These are phyloP conservation scores for Aspergillus chevalieri DNA, from an alignment of 2,329 filamentous ascomycete species.

Conservation along the genomic window DNA sequence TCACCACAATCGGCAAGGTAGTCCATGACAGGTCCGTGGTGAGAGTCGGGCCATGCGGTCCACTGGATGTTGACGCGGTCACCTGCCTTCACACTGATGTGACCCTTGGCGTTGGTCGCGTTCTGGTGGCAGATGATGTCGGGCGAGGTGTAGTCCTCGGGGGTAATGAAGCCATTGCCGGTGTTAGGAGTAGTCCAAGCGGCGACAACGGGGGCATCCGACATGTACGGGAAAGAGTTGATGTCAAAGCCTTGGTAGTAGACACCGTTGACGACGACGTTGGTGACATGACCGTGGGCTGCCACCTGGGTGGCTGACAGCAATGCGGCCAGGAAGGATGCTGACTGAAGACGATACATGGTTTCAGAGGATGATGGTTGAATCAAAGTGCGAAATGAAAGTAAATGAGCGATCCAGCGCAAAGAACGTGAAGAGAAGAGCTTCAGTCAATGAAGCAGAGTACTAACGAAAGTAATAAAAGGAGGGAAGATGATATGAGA, in stretches of 20 bases:
- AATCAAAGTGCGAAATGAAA: neutral
- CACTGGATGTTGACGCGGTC: constrained; percentile 52
- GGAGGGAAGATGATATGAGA: neutral
- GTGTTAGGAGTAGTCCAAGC: constrained; percentile 50
- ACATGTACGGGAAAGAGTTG: constrained; percentile 22
- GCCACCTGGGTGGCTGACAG: constrained; percentile 26
- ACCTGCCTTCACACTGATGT: constrained; percentile 52
- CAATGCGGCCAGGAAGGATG: constrained; percentile 21
- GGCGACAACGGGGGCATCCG: constrained; percentile 34
- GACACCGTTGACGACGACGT: constrained; percentile 31
- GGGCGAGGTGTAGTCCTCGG: constrained; percentile 30
- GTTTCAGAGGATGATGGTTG: neutral
- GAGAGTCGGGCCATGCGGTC: constrained; percentile 56
- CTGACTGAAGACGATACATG: constrained; percentile 11
- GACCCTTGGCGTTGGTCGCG: constrained; percentile 44
- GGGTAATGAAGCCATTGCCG: constrained; percentile 48
- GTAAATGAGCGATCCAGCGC: neutral
- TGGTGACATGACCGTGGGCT: constrained; percentile 28
- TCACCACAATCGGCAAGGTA: constrained; percentile 55
- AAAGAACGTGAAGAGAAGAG: neutral
- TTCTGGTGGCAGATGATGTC: constrained; percentile 57
- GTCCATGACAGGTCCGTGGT: constrained; percentile 56
- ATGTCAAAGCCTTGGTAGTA: constrained; percentile 38
- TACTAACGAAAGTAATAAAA: neutral
- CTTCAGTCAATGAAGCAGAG: neutral